Conservation (phyloP, 306 rosid species). For the Crotalaria pallida region DNA sequence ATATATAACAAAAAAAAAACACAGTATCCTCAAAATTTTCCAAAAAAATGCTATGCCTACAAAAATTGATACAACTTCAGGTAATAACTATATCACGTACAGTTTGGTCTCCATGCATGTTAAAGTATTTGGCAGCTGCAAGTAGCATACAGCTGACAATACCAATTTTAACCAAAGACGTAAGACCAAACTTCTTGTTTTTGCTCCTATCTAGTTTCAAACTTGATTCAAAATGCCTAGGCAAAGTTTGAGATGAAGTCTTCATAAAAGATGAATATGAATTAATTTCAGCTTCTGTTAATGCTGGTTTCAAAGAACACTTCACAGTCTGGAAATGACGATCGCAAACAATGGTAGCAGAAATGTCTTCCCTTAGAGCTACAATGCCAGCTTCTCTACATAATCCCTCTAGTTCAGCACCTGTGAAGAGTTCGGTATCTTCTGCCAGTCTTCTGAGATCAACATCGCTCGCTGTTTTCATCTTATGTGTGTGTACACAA, state of each 20-base stretch:
- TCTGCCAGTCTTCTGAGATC: constrained; percentile 62
- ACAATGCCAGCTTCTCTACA: constrained; percentile 86
- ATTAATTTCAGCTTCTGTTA: constrained; percentile 46
- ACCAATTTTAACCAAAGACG: constrained; percentile 34
- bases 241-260: constrained; percentile 33
- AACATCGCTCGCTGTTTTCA: constrained; percentile 53
- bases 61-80: constrained; percentile 17
- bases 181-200: not conserved
- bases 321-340: constrained; percentile 66
- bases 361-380: constrained; percentile 74
- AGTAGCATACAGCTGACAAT: constrained; percentile 29
- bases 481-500: constrained; percentile 58
- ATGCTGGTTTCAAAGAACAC: constrained; percentile 57
- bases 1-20: not conserved
- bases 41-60: not conserved
- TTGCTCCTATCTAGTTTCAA: not conserved
- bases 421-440: constrained; percentile 79
- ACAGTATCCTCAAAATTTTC: not conserved
- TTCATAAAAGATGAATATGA: constrained; percentile 53
- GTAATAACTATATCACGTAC: constrained; percentile 28
- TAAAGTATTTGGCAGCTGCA: constrained; percentile 37
- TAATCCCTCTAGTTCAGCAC: constrained; percentile 81
- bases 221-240: constrained; percentile 19
- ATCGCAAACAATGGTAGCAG: constrained; percentile 49
- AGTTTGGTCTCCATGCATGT: constrained; percentile 19